Evolutionary conservation across 2,329 filamentous ascomycete species (phyloP).

Genomic region (Trichophyton benhamiae): DNA sequence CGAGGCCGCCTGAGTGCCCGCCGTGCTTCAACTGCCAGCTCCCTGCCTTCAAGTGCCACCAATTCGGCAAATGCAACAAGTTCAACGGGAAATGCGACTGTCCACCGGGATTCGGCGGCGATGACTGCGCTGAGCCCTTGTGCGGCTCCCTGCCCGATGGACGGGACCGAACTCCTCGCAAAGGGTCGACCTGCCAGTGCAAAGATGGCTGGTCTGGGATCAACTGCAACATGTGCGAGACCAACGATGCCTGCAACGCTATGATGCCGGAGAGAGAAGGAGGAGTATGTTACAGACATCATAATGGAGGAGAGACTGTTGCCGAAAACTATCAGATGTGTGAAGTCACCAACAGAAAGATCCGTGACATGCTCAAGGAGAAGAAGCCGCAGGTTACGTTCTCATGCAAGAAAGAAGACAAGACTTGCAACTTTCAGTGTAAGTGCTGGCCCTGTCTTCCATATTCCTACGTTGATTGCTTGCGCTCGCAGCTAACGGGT

Average conservation of each 20-base stretch:
- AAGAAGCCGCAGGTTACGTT: slow-evolving; percentile 90
- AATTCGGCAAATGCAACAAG: slow-evolving; percentile 79
- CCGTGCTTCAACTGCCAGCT: slow-evolving; percentile 93
- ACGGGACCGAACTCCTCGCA: slow-evolving; percentile 61
- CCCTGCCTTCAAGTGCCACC: slow-evolving; percentile 78
- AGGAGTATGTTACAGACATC: slow-evolving; percentile 87
- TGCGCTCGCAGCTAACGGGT: slow-evolving; percentile 10
- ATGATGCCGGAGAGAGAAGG: slow-evolving; percentile 73
- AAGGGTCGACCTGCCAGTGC: slow-evolving; percentile 63
- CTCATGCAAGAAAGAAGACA: slow-evolving; percentile 62
- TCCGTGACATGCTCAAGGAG: slow-evolving; percentile 70
- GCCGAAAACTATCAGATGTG: slow-evolving; percentile 97
- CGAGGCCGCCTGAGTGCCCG: slow-evolving; percentile 46
- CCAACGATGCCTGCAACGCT: slow-evolving; percentile 70
- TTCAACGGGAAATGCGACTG: slow-evolving; percentile 89
- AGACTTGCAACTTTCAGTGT: slow-evolving; percentile 92
- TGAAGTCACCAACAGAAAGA: slow-evolving; percentile 92
- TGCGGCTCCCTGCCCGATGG: slow-evolving; percentile 82
- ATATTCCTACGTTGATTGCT: slow-evolving; percentile 7
- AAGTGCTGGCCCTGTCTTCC: slow-evolving; percentile 22
- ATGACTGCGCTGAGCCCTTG: slow-evolving; percentile 83
- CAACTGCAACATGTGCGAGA: slow-evolving; percentile 93
- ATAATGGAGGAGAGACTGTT: slow-evolving; percentile 77
- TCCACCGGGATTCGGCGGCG: slow-evolving; percentile 81
- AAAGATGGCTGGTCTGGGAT: slow-evolving; percentile 91